Evolutionary conservation across 495 filamentous ascomycete genomes (phyloP), one percentile per base, ranked within the genome.

Genomic region (Talaromyces wortmannii): DNA sequence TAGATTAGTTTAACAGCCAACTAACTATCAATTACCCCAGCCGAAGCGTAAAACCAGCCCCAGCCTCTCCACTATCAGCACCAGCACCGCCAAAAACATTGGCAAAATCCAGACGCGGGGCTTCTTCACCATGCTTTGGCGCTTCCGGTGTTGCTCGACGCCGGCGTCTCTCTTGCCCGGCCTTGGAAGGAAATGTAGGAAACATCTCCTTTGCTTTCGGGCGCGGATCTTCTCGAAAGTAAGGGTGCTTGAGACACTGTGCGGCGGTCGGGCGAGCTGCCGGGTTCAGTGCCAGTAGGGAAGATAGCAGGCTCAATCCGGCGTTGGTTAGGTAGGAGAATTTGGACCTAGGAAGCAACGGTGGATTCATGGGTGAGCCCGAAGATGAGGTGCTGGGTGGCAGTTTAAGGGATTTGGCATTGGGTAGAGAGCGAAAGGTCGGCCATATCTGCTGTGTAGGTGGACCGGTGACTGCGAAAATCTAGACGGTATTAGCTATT

Each of bases 111-210:
- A 91, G 72, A 50, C 69, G 79, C 2, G 84, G 85, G 50, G 84
- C 88, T 61, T 87, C 71, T 52, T 73, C 83, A 0, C 92, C 92
- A 6, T 91, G 72, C 32, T 80, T 85, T 3, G 94, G 94, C n/a
- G 94, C 94, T 62, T 89, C 87, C 2, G 94, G 94, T 44, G 86
- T 96, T 55, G 80, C 84, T 30, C 83, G 68, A 31, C 81, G 73
- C 56, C 90, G 75, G 61, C 91, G 68, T 64, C 85, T 88, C 78
- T 98, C 94, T 78, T 92, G 88, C 1, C 91, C 90, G 0, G 92
- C 94, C 70, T 96, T 97, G 49, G 86, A 91, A 2, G 94, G 94
- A 64, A 96, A 98, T 0, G 89, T 92, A 13, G 89, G 89, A 60
- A 95, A 92, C 86, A 95, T 88, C 59, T 84, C 87, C 65, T 85